Evolutionary conservation across 495 filamentous ascomycete genomes (phyloP).

Genomic region (Aspergillus incahuasiensis): DNA sequence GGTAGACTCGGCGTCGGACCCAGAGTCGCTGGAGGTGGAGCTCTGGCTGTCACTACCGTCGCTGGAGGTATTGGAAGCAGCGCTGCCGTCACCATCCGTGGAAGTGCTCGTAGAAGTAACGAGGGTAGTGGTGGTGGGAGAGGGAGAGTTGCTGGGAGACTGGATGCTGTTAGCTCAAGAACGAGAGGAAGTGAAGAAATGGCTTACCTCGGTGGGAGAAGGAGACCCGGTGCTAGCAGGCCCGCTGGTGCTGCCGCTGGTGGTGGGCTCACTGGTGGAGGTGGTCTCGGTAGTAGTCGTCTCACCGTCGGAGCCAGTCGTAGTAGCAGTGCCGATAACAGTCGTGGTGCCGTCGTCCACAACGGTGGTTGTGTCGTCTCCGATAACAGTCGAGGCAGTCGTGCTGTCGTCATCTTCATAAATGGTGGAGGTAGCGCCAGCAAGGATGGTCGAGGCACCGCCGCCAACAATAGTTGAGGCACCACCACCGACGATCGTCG

Average conservation of each 20-base stretch:
- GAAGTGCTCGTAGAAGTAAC: neutral
- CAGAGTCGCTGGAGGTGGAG: slow-evolving; percentile 1
- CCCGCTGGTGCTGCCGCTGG: slow-evolving; percentile 7
- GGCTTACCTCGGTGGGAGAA: slow-evolving; percentile 3
- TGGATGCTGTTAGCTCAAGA: slow-evolving; percentile 10
- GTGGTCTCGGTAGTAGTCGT: slow-evolving; percentile 13
- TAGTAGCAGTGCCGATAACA: slow-evolving; percentile 6
- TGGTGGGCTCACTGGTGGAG: neutral
- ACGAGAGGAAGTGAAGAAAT: neutral
- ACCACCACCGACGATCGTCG: neutral
- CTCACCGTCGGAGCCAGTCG: slow-evolving; percentile 1
- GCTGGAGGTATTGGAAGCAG: slow-evolving; percentile 10
- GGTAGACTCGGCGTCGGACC: slow-evolving; percentile 7
- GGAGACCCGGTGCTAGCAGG: slow-evolving; percentile 4
- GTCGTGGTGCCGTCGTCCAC: slow-evolving; percentile 3
- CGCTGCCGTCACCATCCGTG: slow-evolving; percentile 12
- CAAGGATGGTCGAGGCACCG: slow-evolving; percentile 5
- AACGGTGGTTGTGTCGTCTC: neutral
- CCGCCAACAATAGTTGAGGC: neutral
- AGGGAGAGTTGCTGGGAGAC: neutral
- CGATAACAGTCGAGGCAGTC: slow-evolving; percentile 6
- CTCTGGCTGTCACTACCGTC: neutral
- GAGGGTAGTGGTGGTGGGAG: slow-evolving; percentile 2
- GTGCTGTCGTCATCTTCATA: neutral
- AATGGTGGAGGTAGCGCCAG: neutral